Evolutionary conservation across 306 rosid genomes (phyloP), one percentile per base, ranked within the genome.

Genomic region (Purshia tridentata): DNA sequence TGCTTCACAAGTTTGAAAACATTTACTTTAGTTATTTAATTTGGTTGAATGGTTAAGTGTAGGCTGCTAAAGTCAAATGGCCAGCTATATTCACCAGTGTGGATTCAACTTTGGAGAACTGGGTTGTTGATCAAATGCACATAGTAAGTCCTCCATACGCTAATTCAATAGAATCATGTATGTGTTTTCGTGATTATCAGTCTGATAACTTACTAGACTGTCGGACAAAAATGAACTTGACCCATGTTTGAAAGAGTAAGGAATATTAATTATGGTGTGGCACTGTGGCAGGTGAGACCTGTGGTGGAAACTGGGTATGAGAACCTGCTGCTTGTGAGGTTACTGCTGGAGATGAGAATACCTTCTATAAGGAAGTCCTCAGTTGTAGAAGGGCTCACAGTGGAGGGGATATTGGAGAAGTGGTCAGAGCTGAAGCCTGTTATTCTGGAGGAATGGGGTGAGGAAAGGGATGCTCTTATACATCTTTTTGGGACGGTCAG

Each of bases 251-350:
- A 47, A 44, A 12, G 73, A 68, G 8, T 16, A 15, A 49, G 48
- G 16, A 52, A 39, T 11, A 2, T 18, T 50, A 52, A 39, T 76
- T 76, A 69, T 70, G 51, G 66, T 69, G 49, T 87, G 81, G 86
- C 82, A 93, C 97, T 69, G 49, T 87, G 81, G 86, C 82, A 93
- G 98, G 97, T 93, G 75, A 91, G 98, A 10, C 98, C 96, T 40
- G 97, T 93, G 67, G 98, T 90, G 73, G 98, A 93, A 83, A 93
- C 98, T 65, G 98, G 98, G 79, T 90, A 90, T 77, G 98, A 93
- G 83, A 90, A 87, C 60, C 22, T 93, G 73, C 80, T 93, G 55
- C 96, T 93, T 64, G 97, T 90, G 86, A 90, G 96, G 82, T 76
- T 93, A 83, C 84, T 93, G 86, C 80, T 90, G 69, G 97, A 93